phyloP scores from a whole-genome alignment of 306 rosid species.

The Canavalia gladiata region DNA sequence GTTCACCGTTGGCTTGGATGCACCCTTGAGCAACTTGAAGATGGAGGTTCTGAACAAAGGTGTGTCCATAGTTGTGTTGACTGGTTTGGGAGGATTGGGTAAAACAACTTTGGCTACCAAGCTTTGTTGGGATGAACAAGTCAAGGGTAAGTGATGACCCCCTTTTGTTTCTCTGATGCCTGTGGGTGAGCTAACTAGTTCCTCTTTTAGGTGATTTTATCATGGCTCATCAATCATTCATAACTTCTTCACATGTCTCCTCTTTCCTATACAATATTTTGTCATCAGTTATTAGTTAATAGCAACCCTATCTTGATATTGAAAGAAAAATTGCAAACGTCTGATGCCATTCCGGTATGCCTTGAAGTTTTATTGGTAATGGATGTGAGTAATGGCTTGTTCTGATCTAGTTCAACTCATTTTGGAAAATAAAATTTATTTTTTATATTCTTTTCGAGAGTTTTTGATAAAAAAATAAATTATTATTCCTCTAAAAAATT shows the following conservation, averaged over 20 bases:
- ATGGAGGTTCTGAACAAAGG: constrained; percentile 47
- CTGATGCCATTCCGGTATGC: not conserved
- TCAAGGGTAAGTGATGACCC: constrained; percentile 47
- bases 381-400: not conserved
- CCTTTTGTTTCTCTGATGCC: not conserved
- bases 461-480: no score
- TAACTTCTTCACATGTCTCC: not conserved
- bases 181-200: no score
- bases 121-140: constrained; percentile 58
- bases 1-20: constrained; percentile 53
- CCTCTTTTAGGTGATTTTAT: no score
- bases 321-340: not conserved
- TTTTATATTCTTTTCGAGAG: no score
- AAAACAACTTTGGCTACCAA: constrained; percentile 61
- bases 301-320: no score
- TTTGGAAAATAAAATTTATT: no score
- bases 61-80: constrained; percentile 43
- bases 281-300: not conserved
- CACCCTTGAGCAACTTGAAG: constrained; percentile 52
- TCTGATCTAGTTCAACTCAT: not conserved
- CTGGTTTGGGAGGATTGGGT: constrained; percentile 65
- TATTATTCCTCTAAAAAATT: no score
- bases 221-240: not conserved
- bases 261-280: not conserved
- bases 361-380: not conserved